Conservation (phyloP, 2,329 filamentous ascomycete genomes). For the Sclerotinia glacialis region DNA sequence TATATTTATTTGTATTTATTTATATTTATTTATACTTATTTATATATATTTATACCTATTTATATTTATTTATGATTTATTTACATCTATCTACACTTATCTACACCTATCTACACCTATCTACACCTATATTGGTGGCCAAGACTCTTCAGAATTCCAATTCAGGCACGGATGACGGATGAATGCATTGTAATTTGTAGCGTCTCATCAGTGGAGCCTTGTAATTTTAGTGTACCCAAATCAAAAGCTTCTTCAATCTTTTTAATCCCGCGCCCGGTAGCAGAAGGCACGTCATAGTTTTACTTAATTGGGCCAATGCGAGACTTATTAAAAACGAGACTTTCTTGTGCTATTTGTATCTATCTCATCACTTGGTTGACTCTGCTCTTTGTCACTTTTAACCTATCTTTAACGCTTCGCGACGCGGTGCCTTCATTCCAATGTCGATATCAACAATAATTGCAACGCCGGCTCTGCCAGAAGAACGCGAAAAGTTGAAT, state of each 20-base stretch:
- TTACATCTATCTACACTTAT: too few species aligned
- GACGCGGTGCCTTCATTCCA: not conserved
- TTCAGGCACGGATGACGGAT: too few species aligned
- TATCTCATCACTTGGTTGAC: not conserved
- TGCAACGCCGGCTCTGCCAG: conserved; percentile 38
- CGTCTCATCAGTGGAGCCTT: too few species aligned
- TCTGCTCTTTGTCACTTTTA: not conserved
- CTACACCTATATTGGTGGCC: too few species aligned
- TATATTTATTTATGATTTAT: too few species aligned
- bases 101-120: too few species aligned
- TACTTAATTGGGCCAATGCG: not conserved
- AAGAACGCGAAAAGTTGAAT: conserved; percentile 38
- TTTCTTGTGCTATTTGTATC: not conserved
- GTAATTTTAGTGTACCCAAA: not conserved
- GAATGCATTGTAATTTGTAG: too few species aligned
- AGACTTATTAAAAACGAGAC: not conserved
- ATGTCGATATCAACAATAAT: conserved; percentile 22
- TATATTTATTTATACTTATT: too few species aligned
- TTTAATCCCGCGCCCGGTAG: not conserved
- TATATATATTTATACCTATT: too few species aligned
- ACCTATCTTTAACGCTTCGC: not conserved
- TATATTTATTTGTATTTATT: too few species aligned
- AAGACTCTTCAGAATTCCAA: too few species aligned
- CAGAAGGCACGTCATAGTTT: conserved; percentile 7
- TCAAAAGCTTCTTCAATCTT: not conserved